Percentiles rank a stretch among this genome's conserved stretches.
Evolutionary conservation across 352 stramenopile genomes (phyloP).

Genomic region (Phytophthora multivora): DNA sequence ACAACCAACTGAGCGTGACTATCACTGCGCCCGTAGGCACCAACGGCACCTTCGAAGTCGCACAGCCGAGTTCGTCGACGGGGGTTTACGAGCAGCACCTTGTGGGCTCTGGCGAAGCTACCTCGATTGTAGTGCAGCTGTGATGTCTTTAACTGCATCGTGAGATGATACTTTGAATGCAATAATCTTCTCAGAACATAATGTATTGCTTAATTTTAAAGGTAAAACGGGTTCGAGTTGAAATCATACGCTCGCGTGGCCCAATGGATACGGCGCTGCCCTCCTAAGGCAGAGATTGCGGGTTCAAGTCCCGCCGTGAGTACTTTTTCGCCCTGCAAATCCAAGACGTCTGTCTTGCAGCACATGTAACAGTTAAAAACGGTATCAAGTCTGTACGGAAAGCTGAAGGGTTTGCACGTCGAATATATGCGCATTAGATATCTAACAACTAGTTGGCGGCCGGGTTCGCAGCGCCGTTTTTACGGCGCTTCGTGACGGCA

Average conservation of each 20-base stretch:
- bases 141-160: not conserved
- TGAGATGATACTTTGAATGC: not conserved
- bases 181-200: too few species aligned
- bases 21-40: slow-evolving; percentile 24
- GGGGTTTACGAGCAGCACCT: slow-evolving; percentile 13
- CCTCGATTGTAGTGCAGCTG: slow-evolving; percentile 8
- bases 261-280: slow-evolving; percentile 75
- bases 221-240: too few species aligned
- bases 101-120: slow-evolving; percentile 12
- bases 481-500: slow-evolving; percentile 58
- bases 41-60: slow-evolving; percentile 22
- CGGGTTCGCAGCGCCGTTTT: slow-evolving; percentile 20
- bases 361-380: too few species aligned
- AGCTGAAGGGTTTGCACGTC: too few species aligned
- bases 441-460: slow-evolving; percentile 25
- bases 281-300: slow-evolving; percentile 79
- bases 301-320: slow-evolving; percentile 76
- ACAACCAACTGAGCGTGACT: slow-evolving; percentile 11
- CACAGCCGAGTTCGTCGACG: slow-evolving; percentile 18
- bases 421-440: slow-evolving; percentile 21
- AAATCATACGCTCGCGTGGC: slow-evolving; percentile 50
- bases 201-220: not conserved
- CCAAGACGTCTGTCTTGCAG: not conserved
- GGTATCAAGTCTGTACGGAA: too few species aligned
- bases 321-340: slow-evolving; percentile 28